phyloP scores from a whole-genome alignment of 2,329 filamentous ascomycete genomes.

The Aurifilum marmelostoma region DNA sequence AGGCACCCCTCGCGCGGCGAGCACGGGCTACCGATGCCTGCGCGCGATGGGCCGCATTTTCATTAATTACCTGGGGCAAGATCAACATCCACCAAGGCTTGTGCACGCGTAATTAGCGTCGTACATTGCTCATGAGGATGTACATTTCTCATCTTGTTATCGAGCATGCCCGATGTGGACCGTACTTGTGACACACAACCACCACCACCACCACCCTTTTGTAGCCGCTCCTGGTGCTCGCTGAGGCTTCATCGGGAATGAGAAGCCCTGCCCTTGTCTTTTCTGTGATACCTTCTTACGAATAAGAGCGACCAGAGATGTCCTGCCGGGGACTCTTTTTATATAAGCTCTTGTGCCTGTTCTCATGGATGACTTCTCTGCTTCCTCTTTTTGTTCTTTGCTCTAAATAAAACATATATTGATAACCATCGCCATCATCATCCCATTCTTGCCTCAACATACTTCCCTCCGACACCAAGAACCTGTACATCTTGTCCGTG shows the following conservation, averaged over 20 bases:
- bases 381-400: neutral
- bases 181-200: slow-evolving; percentile 2
- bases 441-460: no score
- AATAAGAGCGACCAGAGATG: neutral
- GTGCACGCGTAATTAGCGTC: neutral
- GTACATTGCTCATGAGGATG: neutral
- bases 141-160: slow-evolving; percentile 2
- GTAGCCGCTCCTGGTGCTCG: neutral
- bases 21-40: slow-evolving; percentile 10
- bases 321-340: neutral
- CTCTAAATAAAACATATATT: neutral
- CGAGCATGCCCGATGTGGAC: neutral
- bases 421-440: no score
- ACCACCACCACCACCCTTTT: neutral
- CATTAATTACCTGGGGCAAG: slow-evolving; percentile 16
- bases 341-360: neutral
- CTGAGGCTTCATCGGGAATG: neutral
- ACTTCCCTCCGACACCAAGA: neutral
- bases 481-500: neutral
- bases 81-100: slow-evolving; percentile 12
- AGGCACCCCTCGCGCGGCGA: slow-evolving; percentile 16
- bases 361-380: neutral
- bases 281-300: neutral
- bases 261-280: neutral
- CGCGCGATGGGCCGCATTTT: slow-evolving; percentile 4